These are phyloP conservation scores for Leavenworthia alabamica DNA, from an alignment of 345 rosid genomes.

Conservation along the genomic window DNA sequence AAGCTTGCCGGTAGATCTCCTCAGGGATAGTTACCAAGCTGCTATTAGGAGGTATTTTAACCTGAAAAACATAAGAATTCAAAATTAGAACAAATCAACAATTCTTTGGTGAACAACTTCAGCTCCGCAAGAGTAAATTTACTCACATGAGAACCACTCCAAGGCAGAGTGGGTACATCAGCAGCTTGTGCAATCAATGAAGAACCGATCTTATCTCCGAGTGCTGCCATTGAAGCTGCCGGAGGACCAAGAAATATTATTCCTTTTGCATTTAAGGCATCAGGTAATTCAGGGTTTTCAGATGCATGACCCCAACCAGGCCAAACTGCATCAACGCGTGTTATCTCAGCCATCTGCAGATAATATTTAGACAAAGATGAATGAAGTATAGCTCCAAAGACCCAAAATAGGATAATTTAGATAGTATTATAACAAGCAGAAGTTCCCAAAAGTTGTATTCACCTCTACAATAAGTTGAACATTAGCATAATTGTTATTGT, in stretches of 20 bases:
- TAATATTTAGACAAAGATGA: conserved; percentile 15
- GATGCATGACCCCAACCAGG: conserved; percentile 99
- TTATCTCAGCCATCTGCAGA: conserved; percentile 91
- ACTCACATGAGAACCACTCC: conserved; percentile 98
- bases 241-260: conserved; percentile 95
- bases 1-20: conserved; percentile 83
- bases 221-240: conserved; percentile 80
- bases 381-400: not conserved
- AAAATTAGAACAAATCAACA: conserved; percentile 9
- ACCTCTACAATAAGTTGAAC: conserved; percentile 99
- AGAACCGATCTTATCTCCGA: conserved; percentile 98
- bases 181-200: conserved; percentile 99
- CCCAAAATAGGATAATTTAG: not conserved
- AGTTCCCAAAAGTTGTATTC: too few species aligned
- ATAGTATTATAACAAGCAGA: not conserved
- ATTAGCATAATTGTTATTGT: conserved; percentile 97
- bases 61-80: conserved; percentile 44
- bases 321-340: conserved; percentile 99
- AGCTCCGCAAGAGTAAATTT: not conserved
- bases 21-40: conserved; percentile 81
- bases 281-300: conserved; percentile 95
- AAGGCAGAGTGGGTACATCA: conserved; percentile 97
- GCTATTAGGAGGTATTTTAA: conserved; percentile 67
- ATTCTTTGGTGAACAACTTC: not conserved
- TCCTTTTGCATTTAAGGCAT: conserved; percentile 77